Evolutionary conservation across 2,329 filamentous ascomycete genomes (phyloP).

Genomic region (Botryotinia calthae): DNA sequence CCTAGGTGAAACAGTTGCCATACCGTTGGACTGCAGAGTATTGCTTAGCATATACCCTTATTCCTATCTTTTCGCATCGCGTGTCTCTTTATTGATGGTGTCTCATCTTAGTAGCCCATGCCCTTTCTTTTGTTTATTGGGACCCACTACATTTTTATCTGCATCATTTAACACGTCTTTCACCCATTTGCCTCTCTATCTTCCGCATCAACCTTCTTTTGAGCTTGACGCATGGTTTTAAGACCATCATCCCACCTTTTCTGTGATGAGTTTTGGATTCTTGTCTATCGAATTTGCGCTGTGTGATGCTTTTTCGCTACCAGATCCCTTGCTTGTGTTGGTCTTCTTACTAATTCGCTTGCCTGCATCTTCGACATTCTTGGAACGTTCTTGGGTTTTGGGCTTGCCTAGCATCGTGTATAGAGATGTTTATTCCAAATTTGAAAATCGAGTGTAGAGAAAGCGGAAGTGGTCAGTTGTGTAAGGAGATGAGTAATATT

Average conservation of each 20-base stretch:
- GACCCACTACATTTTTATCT: too few species aligned
- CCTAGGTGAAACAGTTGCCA: background rate
- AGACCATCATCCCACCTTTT: background rate
- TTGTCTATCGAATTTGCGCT: background rate
- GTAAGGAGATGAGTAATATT: background rate
- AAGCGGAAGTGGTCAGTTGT: background rate
- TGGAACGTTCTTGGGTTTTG: background rate
- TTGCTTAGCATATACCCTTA: background rate
- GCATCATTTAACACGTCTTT: background rate
- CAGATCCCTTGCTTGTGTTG: background rate
- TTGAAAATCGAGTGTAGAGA: background rate
- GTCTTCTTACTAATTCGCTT: background rate
- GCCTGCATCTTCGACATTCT: background rate
- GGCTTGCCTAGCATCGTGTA: background rate
- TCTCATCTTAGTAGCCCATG: background rate
- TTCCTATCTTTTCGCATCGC: background rate
- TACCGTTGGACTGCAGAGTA: background rate
- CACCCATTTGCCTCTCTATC: background rate
- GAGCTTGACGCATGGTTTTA: background rate
- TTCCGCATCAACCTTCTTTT: background rate
- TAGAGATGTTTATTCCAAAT: background rate
- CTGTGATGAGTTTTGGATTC: accelerated
- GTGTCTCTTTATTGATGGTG: too few species aligned
- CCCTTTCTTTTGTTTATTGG: too few species aligned
- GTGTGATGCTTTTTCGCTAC: background rate